These are phyloP conservation scores for Helotiales sp. DNA, from an alignment of 2,329 filamentous ascomycete species.

Conservation along the genomic window DNA sequence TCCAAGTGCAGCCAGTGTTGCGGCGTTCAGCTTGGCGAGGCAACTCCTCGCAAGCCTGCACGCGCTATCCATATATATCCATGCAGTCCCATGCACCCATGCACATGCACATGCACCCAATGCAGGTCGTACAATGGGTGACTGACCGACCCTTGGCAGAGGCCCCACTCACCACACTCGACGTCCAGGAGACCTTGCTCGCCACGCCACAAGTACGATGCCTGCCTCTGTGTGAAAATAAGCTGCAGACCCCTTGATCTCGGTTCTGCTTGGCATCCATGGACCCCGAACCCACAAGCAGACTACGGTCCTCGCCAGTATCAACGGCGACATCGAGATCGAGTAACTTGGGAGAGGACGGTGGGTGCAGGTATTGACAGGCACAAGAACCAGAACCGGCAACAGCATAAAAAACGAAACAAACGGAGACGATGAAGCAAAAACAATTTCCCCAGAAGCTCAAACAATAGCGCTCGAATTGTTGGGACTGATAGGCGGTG, in stretches of 20 bases:
- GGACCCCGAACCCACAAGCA: not conserved
- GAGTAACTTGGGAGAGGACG: not conserved
- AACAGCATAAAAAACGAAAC: not conserved
- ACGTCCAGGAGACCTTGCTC: slow-evolving; percentile 3
- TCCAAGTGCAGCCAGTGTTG: slow-evolving; percentile 21
- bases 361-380: too few species aligned
- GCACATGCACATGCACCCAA: not conserved
- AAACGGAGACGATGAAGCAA: not conserved
- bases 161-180: slow-evolving; percentile 1
- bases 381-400: not conserved
- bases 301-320: not conserved
- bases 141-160: not conserved
- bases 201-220: not conserved
- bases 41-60: not conserved
- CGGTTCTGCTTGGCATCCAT: slow-evolving; percentile 9
- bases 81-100: not conserved
- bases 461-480: too few species aligned
- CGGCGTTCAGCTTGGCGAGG: slow-evolving; percentile 20
- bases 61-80: not conserved
- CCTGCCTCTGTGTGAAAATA: slow-evolving; percentile 2
- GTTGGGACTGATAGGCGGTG: too few species aligned
- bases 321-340: not conserved
- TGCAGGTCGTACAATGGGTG: too few species aligned
- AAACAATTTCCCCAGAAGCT: not conserved
- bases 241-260: slow-evolving; percentile 27